Base-by-base conservation (phyloP, 1,284 basidiomycete species). In the Phellinidium pouzarii region DNA sequence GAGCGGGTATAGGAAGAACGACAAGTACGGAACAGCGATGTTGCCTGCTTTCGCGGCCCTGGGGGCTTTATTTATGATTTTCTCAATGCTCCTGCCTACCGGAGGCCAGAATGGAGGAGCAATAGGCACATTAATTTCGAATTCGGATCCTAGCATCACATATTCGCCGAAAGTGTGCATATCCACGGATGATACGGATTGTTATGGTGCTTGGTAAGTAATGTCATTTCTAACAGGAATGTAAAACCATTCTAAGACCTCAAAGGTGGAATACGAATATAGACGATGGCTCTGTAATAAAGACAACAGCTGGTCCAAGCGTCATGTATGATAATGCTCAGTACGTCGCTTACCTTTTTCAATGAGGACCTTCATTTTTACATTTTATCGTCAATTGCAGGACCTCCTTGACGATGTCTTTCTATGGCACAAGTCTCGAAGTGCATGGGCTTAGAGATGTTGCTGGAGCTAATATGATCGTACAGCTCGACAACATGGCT, bases 221-320 rank as follows among this genome's bases (percentile, higher is more conserved):
- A 11, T 40, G 34, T n/a, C 4, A 27, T n/a, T 26, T 17, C 47
- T 25, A 9, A 5, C 20, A 26, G 34, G 29, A 26, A n/a, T 40
- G 37, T n/a, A 8, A 34, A 34, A 34, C 14, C 31, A 34, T 14
- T 11, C 14, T 11, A 34, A 34, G 2, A 34, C 31, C 14, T 31
- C 29, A 22, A 40, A 57, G 55, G 55, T 57, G 51, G 52, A 44
- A 57, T 26, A 53, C 52, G 25, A 45, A 7, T 7, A 20, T 57
- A 12, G 22, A 23, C 4, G 41, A 53, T 20, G 52, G 55, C 12
- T 23, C 41, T 31, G 14, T 26, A 11, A 27, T 57, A 4, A 57
- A 57, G 36, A 53, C 55, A 9, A 53, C 51, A 5, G 43, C 34
- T 6, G 55, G 55, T 3, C 55, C 55, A 40, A 42, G 37, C 29